These are phyloP conservation scores for Cucurbita pepo DNA, from an alignment of 306 rosid genomes.

Conservation along the genomic window DNA sequence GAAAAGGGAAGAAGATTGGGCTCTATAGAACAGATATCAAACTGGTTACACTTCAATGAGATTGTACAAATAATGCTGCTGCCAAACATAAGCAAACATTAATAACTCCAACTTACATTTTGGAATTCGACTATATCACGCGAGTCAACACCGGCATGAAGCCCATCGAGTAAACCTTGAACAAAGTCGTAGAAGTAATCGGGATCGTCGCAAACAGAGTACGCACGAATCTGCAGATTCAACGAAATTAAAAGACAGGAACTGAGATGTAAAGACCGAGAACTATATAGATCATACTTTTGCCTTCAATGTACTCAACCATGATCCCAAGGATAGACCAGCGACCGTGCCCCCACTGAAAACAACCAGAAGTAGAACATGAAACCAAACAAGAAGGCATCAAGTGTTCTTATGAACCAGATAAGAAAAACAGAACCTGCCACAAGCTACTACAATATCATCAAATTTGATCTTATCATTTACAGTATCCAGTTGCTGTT, in stretches of 20 bases:
- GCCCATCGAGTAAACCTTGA: conserved; percentile 83
- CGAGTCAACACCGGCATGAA: conserved; percentile 54
- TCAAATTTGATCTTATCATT: conserved; percentile 40
- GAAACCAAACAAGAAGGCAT: not conserved
- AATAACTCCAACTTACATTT: conserved; percentile 37
- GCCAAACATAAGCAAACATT: not conserved
- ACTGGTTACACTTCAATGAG: not conserved
- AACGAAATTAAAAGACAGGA: conserved; percentile 10
- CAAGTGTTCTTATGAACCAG: not conserved
- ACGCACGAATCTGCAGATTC: conserved; percentile 58
- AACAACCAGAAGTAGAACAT: conserved; percentile 6
- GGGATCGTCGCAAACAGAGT: conserved; percentile 76
- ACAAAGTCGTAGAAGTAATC: conserved; percentile 62
- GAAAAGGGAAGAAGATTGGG: not conserved
- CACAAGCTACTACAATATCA: conserved; percentile 89
- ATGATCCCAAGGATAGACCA: conserved; percentile 74
- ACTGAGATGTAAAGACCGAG: not conserved
- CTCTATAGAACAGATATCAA: not conserved
- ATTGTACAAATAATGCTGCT: not conserved
- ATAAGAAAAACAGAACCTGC: conserved; percentile 41
- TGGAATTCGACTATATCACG: conserved; percentile 50
- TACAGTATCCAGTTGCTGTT: conserved; percentile 53
- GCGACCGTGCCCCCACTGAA: conserved; percentile 84
- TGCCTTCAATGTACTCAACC: conserved; percentile 67
- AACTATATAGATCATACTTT: conserved; percentile 34